A percentile compares a stretch with the other conserved stretches of the same genome.
phyloP scores from a whole-genome alignment of 1,284 basidiomycete species.

The Schizopora paradoxa region DNA sequence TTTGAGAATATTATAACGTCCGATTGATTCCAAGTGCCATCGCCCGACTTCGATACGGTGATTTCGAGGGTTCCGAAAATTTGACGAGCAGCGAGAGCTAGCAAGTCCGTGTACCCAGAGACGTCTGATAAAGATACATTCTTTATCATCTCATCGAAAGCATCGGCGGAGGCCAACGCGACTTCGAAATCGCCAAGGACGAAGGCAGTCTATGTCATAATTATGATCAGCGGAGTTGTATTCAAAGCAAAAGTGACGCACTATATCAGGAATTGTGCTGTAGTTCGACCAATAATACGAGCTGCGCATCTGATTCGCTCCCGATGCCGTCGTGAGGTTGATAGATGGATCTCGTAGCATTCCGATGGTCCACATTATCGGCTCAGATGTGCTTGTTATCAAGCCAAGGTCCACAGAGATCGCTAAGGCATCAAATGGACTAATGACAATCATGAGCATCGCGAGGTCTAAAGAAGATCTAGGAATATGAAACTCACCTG shows the following conservation, averaged over 20 bases:
- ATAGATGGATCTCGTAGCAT: constrained; percentile 37
- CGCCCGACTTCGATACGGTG: constrained; percentile 26
- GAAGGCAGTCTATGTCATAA: constrained; percentile 31
- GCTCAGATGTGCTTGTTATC: constrained; percentile 22
- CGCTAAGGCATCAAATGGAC: constrained; percentile 22
- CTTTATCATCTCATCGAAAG: constrained; percentile 34
- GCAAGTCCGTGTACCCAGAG: constrained; percentile 32
- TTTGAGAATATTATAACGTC: constrained; percentile 18
- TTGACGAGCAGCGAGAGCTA: constrained; percentile 35
- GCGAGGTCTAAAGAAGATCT: not conserved
- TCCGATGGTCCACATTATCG: constrained; percentile 38
- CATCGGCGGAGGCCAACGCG: constrained; percentile 26
- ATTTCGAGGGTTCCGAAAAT: constrained; percentile 36
- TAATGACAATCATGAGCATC: constrained; percentile 4
- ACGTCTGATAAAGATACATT: constrained; percentile 26
- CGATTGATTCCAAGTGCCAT: constrained; percentile 24
- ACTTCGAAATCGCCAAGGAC: constrained; percentile 34
- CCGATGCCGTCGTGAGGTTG: constrained; percentile 26
- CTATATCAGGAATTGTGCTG: constrained; percentile 11
- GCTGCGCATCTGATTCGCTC: constrained; percentile 23
- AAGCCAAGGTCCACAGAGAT: constrained; percentile 28
- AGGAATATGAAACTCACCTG: constrained; percentile 21
- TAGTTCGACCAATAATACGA: constrained; percentile 29
- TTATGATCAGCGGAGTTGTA: constrained; percentile 19
- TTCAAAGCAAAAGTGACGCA: constrained; percentile 11